Conservation (phyloP, 2,329 filamentous ascomycete species). For the Penicillium rolfsii region DNA sequence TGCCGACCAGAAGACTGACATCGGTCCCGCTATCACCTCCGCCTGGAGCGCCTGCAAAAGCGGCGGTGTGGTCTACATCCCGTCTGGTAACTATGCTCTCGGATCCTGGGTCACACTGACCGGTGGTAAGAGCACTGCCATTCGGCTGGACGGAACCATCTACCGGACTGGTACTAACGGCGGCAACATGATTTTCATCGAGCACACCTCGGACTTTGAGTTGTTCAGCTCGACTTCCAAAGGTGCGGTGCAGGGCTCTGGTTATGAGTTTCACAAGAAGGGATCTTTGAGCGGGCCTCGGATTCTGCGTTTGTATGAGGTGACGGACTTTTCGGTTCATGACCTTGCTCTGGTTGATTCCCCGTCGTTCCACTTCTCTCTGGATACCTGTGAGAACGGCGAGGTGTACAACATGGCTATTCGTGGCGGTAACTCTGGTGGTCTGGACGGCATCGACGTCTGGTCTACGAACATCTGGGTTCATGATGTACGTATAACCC, state of each 20-base stretch:
- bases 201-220: constrained; percentile 57
- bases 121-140: constrained; percentile 53
- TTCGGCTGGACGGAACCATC: constrained; percentile 59
- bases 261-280: constrained; percentile 53
- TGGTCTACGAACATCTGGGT: constrained; percentile 60
- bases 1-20: constrained; percentile 56
- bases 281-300: constrained; percentile 49
- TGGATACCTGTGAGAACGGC: constrained; percentile 56
- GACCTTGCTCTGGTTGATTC: constrained; percentile 55
- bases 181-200: constrained; percentile 59
- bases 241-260: constrained; percentile 58
- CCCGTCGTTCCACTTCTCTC: constrained; percentile 55
- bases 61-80: constrained; percentile 56
- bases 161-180: constrained; percentile 54
- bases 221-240: constrained; percentile 57
- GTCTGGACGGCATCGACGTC: constrained; percentile 61
- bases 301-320: constrained; percentile 51
- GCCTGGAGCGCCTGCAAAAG: constrained; percentile 57
- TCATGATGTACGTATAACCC: constrained; percentile 50
- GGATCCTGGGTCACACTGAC: constrained; percentile 54
- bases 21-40: constrained; percentile 52
- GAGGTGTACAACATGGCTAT: constrained; percentile 62
- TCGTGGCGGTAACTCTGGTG: constrained; percentile 56
- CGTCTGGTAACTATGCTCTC: constrained; percentile 55
- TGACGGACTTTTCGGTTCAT: constrained; percentile 54